These are phyloP conservation scores for Cytospora paraplurivora DNA, from an alignment of 2,329 filamentous ascomycete species.

Conservation along the genomic window DNA sequence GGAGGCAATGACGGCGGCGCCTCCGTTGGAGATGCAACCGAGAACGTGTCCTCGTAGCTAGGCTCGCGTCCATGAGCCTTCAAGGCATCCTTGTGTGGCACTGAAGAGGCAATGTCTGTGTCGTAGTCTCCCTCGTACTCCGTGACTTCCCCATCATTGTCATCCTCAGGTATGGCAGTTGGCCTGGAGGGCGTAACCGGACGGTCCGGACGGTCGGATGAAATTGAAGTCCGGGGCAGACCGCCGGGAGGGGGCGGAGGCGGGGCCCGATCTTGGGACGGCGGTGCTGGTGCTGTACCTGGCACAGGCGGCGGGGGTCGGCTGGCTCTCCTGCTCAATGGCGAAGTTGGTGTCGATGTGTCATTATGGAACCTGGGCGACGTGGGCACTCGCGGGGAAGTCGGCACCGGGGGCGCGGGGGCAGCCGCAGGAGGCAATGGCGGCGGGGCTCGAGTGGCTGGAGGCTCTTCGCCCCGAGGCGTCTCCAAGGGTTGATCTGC, in stretches of 20 bases:
- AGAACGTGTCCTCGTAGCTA: conserved; percentile 70
- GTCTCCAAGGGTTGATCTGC: conserved; percentile 47
- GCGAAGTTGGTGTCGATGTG: conserved; percentile 43
- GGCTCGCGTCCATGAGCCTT: conserved; percentile 78
- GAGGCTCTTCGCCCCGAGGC: conserved; percentile 42
- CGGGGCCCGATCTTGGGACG: conserved; percentile 62
- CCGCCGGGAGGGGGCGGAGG: conserved; percentile 65
- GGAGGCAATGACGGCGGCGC: conserved; percentile 53
- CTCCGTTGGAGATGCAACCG: conserved; percentile 59
- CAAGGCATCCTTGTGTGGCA: conserved; percentile 89
- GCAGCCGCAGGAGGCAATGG: conserved; percentile 49
- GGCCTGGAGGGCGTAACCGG: conserved; percentile 46
- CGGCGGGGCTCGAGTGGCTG: conserved; percentile 44
- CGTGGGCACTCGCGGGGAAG: conserved; percentile 40
- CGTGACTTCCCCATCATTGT: conserved; percentile 77
- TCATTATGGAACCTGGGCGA: conserved; percentile 41
- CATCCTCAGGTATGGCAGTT: conserved; percentile 57
- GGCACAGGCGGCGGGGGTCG: conserved; percentile 64
- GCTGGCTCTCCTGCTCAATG: conserved; percentile 56
- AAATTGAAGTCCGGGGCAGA: conserved; percentile 60
- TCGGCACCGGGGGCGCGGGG: conserved; percentile 44
- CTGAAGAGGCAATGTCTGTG: conserved; percentile 92
- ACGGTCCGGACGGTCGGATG: conserved; percentile 53
- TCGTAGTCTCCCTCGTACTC: conserved; percentile 99
- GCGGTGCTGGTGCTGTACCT: conserved; percentile 49